These are phyloP conservation scores for Paramyrothecium sp. DNA, from an alignment of 2,329 filamentous ascomycete genomes.

Conservation along the genomic window DNA sequence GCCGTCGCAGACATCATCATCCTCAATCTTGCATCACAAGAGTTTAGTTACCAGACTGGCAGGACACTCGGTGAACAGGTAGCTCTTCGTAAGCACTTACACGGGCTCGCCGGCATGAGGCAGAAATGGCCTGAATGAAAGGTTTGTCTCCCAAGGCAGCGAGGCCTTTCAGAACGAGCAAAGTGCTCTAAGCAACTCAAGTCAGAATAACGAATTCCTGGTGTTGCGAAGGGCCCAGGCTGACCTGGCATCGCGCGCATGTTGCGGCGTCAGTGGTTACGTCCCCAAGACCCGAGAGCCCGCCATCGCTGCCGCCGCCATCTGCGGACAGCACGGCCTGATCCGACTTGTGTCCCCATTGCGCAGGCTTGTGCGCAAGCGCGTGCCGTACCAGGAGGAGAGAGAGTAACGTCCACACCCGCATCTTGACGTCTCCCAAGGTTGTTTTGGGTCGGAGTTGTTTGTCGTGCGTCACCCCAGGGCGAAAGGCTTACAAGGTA, in stretches of 20 bases:
- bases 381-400: neutral
- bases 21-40: constrained; percentile 36
- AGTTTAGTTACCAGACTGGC: no score
- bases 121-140: constrained; percentile 31
- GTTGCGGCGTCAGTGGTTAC: constrained; percentile 9
- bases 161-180: constrained; percentile 37
- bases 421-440: neutral
- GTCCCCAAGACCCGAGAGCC: constrained; percentile 12
- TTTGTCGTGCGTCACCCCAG: neutral
- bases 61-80: no score
- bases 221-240: neutral
- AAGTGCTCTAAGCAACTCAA: neutral
- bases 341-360: neutral
- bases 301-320: constrained; percentile 12
- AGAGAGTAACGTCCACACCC: neutral
- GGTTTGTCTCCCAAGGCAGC: constrained; percentile 39
- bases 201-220: no score
- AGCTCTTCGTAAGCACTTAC: constrained; percentile 13
- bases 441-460: neutral
- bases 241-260: constrained; percentile 20
- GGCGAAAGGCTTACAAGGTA: neutral
- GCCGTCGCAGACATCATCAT: constrained; percentile 55
- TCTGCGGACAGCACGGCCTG: neutral
- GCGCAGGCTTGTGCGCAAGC: neutral
- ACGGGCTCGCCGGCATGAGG: constrained; percentile 30